Percentiles rank a stretch among this genome's conserved stretches.
Conservation (phyloP, 2,329 filamentous ascomycete genomes). For the Fusarium torreyae region DNA sequence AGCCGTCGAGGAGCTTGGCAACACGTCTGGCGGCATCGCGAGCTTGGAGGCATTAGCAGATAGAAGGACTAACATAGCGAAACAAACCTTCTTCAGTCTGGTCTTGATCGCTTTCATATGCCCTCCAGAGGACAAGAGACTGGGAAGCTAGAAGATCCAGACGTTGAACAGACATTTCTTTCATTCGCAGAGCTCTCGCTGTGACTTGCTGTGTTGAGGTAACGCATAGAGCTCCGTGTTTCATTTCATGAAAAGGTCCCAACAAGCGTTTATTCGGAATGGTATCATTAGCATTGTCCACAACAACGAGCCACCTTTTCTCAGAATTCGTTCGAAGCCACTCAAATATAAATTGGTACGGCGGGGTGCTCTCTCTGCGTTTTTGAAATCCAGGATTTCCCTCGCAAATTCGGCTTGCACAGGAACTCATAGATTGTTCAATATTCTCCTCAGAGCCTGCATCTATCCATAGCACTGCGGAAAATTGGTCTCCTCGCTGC, state of each 20-base stretch:
- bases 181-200: rapidly evolving
- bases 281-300: not conserved
- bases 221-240: not conserved
- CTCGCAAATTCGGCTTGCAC: not conserved
- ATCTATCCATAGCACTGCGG: not conserved
- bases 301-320: not conserved
- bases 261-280: not conserved
- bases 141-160: not conserved
- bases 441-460: not conserved
- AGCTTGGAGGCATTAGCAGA: not conserved
- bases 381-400: rapidly evolving
- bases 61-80: not conserved
- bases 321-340: not conserved
- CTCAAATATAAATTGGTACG: not conserved
- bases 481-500: not conserved
- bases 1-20: not conserved
- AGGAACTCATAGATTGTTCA: not conserved
- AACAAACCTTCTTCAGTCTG: not conserved
- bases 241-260: not conserved
- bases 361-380: rapidly evolving
- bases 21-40: not conserved
- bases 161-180: not conserved
- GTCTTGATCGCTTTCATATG: not conserved
- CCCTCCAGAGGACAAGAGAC: slow-evolving; percentile 1
- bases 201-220: not conserved